These are phyloP conservation scores for Aureobasidium sp. DNA, from an alignment of 2,329 filamentous ascomycete species.

Conservation along the genomic window DNA sequence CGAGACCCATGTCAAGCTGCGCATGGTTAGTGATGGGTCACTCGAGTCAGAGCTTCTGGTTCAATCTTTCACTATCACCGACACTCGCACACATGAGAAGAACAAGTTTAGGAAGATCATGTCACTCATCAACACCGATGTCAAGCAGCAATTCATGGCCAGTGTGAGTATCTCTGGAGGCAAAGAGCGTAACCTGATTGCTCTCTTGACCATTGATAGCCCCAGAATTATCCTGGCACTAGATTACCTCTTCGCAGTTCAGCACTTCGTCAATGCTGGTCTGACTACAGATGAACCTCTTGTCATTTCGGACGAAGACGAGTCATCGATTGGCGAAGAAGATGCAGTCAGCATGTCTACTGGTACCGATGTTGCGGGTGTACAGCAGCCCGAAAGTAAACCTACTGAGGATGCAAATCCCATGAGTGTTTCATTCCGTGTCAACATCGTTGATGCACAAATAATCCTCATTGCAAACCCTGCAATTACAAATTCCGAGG, in stretches of 20 bases:
- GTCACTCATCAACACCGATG: constrained; percentile 89
- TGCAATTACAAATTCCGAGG: constrained; percentile 80
- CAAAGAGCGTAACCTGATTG: constrained; percentile 72
- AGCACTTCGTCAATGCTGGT: constrained; percentile 71
- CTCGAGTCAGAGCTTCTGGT: constrained; percentile 90
- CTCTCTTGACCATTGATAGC: constrained; percentile 89
- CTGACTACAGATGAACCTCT: constrained; percentile 50
- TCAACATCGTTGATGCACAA: constrained; percentile 94
- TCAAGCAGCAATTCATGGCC: constrained; percentile 94
- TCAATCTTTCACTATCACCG: constrained; percentile 87
- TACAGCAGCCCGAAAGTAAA: constrained; percentile 21
- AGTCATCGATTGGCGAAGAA: constrained; percentile 38
- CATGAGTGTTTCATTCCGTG: constrained; percentile 77
- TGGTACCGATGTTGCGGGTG: constrained; percentile 22
- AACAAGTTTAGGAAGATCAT: constrained; percentile 99
- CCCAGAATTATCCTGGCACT: constrained; percentile 90
- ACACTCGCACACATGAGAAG: constrained; percentile 78
- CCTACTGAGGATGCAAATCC: constrained; percentile 36
- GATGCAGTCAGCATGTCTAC: constrained; percentile 41
- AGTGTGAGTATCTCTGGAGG: constrained; percentile 89
- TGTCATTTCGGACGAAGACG: constrained; percentile 54
- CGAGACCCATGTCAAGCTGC: constrained; percentile 81
- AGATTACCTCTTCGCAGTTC: constrained; percentile 88
- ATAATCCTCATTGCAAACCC: constrained; percentile 96
- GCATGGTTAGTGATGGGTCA: constrained; percentile 86